Conservation (phyloP, 495 filamentous ascomycete species). For the Lasiosphaeria miniovina region DNA sequence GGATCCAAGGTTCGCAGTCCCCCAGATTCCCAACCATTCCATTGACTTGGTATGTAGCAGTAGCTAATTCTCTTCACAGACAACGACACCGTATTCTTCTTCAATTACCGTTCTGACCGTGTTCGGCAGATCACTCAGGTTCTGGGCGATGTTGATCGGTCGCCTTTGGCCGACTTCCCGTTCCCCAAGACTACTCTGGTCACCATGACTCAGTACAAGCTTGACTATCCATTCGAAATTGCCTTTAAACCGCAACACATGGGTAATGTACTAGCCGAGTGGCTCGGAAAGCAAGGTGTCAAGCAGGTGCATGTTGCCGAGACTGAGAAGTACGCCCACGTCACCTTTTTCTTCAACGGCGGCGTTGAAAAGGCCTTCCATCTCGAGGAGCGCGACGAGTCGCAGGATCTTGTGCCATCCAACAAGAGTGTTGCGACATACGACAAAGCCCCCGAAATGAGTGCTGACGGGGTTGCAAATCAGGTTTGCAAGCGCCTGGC, state of each 20-base stretch:
- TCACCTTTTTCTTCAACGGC: conserved; percentile 99
- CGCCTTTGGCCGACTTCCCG: conserved; percentile 83
- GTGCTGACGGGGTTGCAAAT: conserved; percentile 78
- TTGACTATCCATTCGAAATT: conserved; percentile 86
- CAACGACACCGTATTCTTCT: conserved; percentile 95
- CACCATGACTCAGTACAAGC: conserved; percentile 99
- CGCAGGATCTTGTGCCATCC: conserved; percentile 58
- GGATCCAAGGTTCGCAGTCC: conserved; percentile 71
- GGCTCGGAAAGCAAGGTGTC: conserved; percentile 79
- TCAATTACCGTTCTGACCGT: conserved; percentile 99
- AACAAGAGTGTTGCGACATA: conserved; percentile 86
- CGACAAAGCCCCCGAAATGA: conserved; percentile 96
- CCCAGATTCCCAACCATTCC: neutral
- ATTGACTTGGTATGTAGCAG: no score
- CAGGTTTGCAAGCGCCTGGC: conserved; percentile 80
- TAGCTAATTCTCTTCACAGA: conserved; percentile 46
- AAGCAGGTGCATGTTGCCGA: conserved; percentile 96
- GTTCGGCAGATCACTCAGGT: conserved; percentile 96
- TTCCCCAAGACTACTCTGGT: conserved; percentile 91
- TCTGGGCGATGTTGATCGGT: conserved; percentile 85
- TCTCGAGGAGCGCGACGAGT: conserved; percentile 71
- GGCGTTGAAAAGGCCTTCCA: conserved; percentile 96
- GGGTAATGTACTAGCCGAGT: conserved; percentile 95
- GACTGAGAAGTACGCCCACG: conserved; percentile 99
- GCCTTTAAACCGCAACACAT: conserved; percentile 94